Percentiles rank a stretch among this genome's conserved stretches.
phyloP scores from a whole-genome alignment of 2,329 filamentous ascomycete species.

The Aspergillus uvarum region DNA sequence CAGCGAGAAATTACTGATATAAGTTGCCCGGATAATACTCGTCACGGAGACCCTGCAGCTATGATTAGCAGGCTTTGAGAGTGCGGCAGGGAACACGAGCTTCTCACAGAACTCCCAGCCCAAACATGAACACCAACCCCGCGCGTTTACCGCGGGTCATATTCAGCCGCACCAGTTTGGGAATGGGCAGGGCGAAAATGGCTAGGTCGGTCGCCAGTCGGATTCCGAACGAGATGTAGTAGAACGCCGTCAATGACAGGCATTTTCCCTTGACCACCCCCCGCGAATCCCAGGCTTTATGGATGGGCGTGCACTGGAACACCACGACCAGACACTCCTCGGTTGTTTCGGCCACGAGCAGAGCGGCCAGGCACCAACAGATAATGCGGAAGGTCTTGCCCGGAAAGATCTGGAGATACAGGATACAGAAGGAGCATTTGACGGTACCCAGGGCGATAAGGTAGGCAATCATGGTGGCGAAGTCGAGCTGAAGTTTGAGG shows the following conservation, averaged over 20 bases:
- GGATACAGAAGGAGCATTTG: constrained; percentile 21
- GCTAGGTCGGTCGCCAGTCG: constrained; percentile 15
- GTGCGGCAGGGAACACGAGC: not conserved
- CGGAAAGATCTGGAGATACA: constrained; percentile 19
- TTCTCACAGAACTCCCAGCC: constrained; percentile 13
- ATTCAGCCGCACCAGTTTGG: constrained; percentile 14
- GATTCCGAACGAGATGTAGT: constrained; percentile 16
- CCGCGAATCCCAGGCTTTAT: constrained; percentile 13
- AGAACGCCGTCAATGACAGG: constrained; percentile 13
- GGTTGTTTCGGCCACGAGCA: constrained; percentile 63
- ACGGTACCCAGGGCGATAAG: constrained; percentile 31
- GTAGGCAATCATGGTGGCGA: constrained; percentile 19
- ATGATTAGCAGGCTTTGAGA: not conserved
- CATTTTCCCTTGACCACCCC: constrained; percentile 11
- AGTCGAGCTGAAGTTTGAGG: constrained; percentile 10
- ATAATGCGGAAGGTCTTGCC: constrained; percentile 7
- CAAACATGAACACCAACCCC: constrained; percentile 17
- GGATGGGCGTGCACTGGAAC: constrained; percentile 18
- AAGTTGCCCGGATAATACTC: constrained; percentile 18
- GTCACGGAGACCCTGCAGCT: constrained; percentile 11
- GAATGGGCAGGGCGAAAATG: constrained; percentile 16
- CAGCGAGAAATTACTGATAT: constrained; percentile 7
- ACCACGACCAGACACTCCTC: constrained; percentile 69
- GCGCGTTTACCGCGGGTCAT: constrained; percentile 11
- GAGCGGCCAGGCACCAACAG: constrained; percentile 10